These are phyloP conservation scores for Dipteronia sinensis DNA, from an alignment of 345 rosid species.

Conservation along the genomic window DNA sequence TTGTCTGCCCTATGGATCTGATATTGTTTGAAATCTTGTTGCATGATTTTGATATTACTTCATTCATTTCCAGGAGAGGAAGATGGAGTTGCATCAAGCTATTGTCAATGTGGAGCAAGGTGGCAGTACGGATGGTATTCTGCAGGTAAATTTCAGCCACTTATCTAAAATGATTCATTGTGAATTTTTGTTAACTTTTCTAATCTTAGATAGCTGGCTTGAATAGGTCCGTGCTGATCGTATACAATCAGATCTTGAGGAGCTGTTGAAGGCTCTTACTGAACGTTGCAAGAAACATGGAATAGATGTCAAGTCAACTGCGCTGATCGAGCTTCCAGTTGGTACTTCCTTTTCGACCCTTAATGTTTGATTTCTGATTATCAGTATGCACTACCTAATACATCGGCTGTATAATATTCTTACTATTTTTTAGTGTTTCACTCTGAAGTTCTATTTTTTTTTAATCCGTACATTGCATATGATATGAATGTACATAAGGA, in stretches of 20 bases:
- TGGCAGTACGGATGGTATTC: conserved; percentile 95
- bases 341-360: conserved; percentile 45
- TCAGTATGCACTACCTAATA: neutral
- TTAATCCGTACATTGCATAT: neutral
- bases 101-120: conserved; percentile 87
- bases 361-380: neutral
- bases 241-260: conserved; percentile 94
- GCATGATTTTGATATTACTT: conserved; percentile 19
- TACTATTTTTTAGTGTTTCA: neutral
- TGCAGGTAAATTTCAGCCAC: conserved; percentile 62
- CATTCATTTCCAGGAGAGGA: conserved; percentile 60
- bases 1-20: neutral
- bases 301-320: conserved; percentile 67
- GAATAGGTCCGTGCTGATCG: conserved; percentile 94
- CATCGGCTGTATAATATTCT: neutral
- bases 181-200: conserved; percentile 14
- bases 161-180: conserved; percentile 13
- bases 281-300: conserved; percentile 90
- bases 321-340: conserved; percentile 83
- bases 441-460: neutral
- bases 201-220: conserved; percentile 22
- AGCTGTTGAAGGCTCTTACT: conserved; percentile 71
- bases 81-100: conserved; percentile 83
- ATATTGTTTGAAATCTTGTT: neutral
- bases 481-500: neutral